These are phyloP conservation scores for Oryza punctata DNA, from an alignment of 176 grass and related monocot species.

Conservation along the genomic window DNA sequence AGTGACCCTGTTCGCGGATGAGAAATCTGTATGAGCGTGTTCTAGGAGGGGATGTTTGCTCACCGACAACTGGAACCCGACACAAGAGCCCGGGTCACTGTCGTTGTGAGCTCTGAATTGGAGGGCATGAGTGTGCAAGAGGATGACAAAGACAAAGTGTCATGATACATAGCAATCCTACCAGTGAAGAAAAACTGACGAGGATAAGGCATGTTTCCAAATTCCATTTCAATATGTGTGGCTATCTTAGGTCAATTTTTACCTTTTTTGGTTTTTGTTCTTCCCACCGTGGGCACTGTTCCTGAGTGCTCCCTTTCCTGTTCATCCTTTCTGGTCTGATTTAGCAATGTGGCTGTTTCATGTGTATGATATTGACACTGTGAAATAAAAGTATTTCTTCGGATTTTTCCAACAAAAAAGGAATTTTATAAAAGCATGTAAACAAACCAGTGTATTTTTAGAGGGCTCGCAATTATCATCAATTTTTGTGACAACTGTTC, in stretches of 20 bases:
- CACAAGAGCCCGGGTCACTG: conserved; percentile 7
- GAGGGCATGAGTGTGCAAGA: conserved; percentile 3
- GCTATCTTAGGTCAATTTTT: conserved; percentile 13
- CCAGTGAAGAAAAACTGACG: background rate
- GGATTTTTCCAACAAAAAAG: background rate
- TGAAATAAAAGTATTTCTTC: background rate
- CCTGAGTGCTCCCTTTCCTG: background rate
- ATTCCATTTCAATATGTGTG: background rate
- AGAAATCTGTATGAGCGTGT: background rate
- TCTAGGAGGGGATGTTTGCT: background rate
- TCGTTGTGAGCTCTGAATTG: background rate
- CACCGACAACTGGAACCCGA: conserved; percentile 31
- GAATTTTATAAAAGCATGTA: background rate
- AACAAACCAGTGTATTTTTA: background rate
- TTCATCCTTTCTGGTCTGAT: background rate
- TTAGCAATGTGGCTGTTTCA: background rate
- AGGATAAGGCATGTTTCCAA: conserved; percentile 14
- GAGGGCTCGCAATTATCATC: background rate
- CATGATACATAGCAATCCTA: background rate
- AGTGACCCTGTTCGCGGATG: background rate
- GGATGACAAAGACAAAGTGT: conserved; percentile 27
- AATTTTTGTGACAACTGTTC: background rate
- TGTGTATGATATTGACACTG: background rate
- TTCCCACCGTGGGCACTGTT: background rate
- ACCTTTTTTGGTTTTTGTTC: background rate